phyloP scores from a whole-genome alignment of 2,329 filamentous ascomycete genomes.

The Fusarium sarcochroum region DNA sequence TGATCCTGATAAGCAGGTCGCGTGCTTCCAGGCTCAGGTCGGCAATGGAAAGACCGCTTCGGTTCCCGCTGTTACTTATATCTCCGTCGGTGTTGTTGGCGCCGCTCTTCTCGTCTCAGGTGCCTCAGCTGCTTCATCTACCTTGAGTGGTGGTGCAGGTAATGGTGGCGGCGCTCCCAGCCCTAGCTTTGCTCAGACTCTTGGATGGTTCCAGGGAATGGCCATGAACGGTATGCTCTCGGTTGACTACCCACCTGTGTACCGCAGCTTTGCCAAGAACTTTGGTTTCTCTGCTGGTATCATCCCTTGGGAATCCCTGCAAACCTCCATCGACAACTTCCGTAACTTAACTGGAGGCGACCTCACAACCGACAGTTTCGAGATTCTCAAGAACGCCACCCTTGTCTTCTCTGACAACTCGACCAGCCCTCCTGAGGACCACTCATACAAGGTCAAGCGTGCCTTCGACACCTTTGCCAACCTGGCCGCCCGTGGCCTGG shows the following conservation, averaged over 20 bases:
- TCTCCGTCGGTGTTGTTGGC: slow-evolving; percentile 88
- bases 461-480: slow-evolving; percentile 62
- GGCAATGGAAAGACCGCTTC: slow-evolving; percentile 88
- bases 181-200: slow-evolving; percentile 87
- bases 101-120: slow-evolving; percentile 83
- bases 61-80: slow-evolving; percentile 83
- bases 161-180: slow-evolving; percentile 75
- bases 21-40: slow-evolving; percentile 86
- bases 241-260: slow-evolving; percentile 87
- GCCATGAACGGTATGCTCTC: slow-evolving; percentile 97
- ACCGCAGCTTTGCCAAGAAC: slow-evolving; percentile 91
- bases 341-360: slow-evolving; percentile 87
- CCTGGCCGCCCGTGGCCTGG: slow-evolving; percentile 68
- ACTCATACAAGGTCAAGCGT: slow-evolving; percentile 67
- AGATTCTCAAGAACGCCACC: slow-evolving; percentile 81
- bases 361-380: slow-evolving; percentile 82
- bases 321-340: slow-evolving; percentile 87
- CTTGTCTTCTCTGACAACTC: slow-evolving; percentile 77
- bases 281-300: slow-evolving; percentile 93
- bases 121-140: slow-evolving; percentile 75
- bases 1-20: slow-evolving; percentile 70
- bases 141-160: slow-evolving; percentile 66
- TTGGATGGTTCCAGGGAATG: slow-evolving; percentile 93
- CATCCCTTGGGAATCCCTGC: slow-evolving; percentile 85
- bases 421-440: slow-evolving; percentile 58